Conservation (phyloP, 257 asterid species). For the Solanum appendiculatum region DNA sequence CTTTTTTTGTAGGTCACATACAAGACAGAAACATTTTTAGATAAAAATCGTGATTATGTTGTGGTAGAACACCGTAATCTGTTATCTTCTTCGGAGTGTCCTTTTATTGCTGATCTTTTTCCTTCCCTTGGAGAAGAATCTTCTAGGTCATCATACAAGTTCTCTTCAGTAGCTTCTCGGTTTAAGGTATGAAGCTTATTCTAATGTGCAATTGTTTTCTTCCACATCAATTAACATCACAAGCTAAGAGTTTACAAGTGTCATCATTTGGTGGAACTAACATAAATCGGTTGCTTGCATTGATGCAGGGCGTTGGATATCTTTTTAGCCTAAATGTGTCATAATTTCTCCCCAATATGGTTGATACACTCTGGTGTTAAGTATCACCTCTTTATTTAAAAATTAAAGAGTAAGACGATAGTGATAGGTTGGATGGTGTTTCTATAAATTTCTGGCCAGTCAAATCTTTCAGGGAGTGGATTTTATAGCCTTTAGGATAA, state of each 20-base stretch:
- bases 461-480: not conserved
- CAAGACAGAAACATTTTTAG: constrained; percentile 79
- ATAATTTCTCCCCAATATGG: not conserved
- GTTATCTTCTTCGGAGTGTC: constrained; percentile 77
- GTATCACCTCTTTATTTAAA: not conserved
- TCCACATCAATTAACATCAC: not conserved
- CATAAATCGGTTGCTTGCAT: not conserved
- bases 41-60: constrained; percentile 94
- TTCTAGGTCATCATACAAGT: constrained; percentile 90
- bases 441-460: not conserved
- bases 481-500: not conserved
- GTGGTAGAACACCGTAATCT: constrained; percentile 95
- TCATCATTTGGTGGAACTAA: not conserved
- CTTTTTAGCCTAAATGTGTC: not conserved
- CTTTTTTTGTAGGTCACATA: constrained; percentile 67
- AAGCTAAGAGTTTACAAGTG: not conserved
- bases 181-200: constrained; percentile 57
- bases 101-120: constrained; percentile 70
- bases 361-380: not conserved
- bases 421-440: not conserved
- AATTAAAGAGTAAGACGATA: not conserved
- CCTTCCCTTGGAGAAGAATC: constrained; percentile 86
- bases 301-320: not conserved
- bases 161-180: constrained; percentile 95
- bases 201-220: not conserved